Conservation (phyloP, 202 grass and related monocot species). For the Cymbopogon flexuosus region DNA sequence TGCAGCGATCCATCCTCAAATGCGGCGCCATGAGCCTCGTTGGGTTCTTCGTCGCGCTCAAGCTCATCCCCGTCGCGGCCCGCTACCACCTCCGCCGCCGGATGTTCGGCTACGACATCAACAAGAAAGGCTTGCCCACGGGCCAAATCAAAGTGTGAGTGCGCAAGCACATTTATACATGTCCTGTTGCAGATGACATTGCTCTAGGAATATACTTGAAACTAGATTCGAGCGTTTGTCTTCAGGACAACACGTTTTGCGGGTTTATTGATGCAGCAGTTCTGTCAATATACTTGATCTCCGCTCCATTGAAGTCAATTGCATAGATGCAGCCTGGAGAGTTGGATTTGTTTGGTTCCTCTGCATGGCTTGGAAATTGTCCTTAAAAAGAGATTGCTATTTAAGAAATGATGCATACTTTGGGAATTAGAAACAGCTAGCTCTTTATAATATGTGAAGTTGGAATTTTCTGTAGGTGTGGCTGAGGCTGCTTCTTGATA, state of each 20-base stretch:
- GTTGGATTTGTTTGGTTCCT: neutral
- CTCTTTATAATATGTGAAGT: no score
- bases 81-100: conserved; percentile 69
- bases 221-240: neutral
- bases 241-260: neutral
- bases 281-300: neutral
- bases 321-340: neutral
- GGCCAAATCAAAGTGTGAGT: conserved; percentile 89
- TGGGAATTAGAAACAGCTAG: neutral
- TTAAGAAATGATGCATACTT: neutral
- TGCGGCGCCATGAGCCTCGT: conserved; percentile 65
- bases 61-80: conserved; percentile 79
- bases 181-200: neutral
- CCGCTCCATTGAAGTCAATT: neutral
- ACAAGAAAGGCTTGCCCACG: conserved; percentile 79
- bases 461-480: neutral
- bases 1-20: conserved; percentile 72
- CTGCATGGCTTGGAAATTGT: neutral
- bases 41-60: conserved; percentile 53
- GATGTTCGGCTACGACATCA: conserved; percentile 94
- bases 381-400: neutral
- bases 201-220: neutral
- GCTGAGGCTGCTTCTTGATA: neutral
- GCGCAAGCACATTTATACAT: neutral
- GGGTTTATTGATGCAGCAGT: neutral